Evolutionary conservation across 257 asterid genomes (phyloP).

Genomic region (Lycium ferocissimum): DNA sequence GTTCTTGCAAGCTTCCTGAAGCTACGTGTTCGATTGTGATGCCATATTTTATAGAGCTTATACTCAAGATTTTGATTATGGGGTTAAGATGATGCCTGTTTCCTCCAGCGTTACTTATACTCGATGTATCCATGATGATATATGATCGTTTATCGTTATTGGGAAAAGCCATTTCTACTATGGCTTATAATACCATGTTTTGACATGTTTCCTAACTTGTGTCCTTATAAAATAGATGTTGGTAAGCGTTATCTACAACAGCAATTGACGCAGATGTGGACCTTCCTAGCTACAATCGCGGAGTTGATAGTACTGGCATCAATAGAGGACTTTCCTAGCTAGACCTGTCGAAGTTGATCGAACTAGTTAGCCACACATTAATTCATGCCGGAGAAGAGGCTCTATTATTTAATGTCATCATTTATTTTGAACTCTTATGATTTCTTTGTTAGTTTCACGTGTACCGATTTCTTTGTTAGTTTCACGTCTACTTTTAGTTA

Average conservation of each 20-base stretch:
- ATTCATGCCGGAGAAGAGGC: no score
- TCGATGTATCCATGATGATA: neutral
- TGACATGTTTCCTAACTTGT: neutral
- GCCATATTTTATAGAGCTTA: neutral
- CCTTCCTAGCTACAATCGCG: neutral
- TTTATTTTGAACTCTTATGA: neutral
- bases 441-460: no score
- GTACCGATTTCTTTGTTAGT: neutral
- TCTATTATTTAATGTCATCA: neutral
- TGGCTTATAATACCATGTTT: neutral
- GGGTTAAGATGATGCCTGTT: neutral
- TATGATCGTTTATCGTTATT: no score
- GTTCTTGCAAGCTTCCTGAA: neutral
- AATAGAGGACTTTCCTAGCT: no score
- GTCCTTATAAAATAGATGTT: no score
- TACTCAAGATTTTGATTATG: neutral
- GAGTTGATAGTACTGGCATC: neutral
- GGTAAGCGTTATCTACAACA: neutral
- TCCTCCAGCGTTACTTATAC: neutral
- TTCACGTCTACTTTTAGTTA: neutral
- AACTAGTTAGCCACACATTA: no score
- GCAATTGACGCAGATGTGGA: neutral
- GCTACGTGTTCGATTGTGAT: neutral
- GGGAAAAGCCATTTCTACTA: neutral
- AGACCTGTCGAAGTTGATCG: no score